These are phyloP conservation scores for Coffea canephora DNA, from an alignment of 257 asterid species.

Conservation along the genomic window DNA sequence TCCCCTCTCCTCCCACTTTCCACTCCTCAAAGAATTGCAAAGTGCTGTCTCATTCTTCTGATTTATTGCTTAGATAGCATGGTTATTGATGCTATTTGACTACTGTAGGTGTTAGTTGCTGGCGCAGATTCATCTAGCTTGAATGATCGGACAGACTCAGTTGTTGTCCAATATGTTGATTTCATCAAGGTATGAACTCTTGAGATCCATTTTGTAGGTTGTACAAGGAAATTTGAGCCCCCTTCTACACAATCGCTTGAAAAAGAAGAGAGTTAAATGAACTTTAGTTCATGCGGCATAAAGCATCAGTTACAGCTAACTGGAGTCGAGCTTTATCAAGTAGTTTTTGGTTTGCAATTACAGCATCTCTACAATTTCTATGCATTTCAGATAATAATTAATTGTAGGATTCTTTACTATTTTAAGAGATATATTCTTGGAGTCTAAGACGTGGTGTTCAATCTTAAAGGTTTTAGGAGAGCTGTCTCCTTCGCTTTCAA, in stretches of 20 bases:
- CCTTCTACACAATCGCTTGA: neutral
- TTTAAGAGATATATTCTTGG: neutral
- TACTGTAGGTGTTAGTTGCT: constrained; percentile 46
- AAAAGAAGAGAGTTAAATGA: neutral
- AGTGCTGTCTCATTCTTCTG: neutral
- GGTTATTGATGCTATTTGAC: constrained; percentile 6
- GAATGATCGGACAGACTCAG: constrained; percentile 40
- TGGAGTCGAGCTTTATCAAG: neutral
- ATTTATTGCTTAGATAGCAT: neutral
- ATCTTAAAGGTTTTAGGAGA: constrained; percentile 69
- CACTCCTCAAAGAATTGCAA: neutral
- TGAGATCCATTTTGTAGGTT: too few relatives aligned
- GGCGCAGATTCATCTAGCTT: constrained; percentile 43
- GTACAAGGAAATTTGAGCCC: neutral
- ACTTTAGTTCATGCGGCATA: neutral
- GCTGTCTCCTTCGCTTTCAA: constrained; percentile 84
- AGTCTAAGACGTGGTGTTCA: constrained; percentile 18
- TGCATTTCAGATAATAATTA: too few relatives aligned
- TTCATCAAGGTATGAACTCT: constrained; percentile 60
- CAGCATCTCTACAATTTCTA: neutral
- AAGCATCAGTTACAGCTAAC: too few relatives aligned
- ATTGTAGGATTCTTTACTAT: neutral
- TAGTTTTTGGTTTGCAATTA: neutral
- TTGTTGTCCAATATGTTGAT: constrained; percentile 72
- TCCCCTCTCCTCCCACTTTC: too few relatives aligned